These are phyloP conservation scores for Candida maris DNA, from an alignment of 805 yeast species.

Conservation along the genomic window DNA sequence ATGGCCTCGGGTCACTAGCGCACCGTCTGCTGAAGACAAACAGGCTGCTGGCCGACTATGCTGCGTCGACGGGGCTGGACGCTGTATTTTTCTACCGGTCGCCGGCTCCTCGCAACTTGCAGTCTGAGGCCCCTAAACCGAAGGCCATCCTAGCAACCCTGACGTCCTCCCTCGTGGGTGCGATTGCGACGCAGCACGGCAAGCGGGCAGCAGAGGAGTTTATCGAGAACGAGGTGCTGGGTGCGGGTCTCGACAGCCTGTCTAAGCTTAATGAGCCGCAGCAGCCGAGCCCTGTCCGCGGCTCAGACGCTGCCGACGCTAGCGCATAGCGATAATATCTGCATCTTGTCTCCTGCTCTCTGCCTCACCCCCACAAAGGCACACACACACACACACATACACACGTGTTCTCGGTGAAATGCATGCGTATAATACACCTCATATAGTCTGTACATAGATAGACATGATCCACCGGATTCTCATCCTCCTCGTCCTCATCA, in stretches of 20 bases:
- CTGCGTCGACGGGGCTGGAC: constrained; percentile 46
- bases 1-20: constrained; percentile 53
- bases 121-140: constrained; percentile 26
- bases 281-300: too few species aligned
- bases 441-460: constrained; percentile 9
- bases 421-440: constrained; percentile 2
- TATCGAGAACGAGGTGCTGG: constrained; percentile 48
- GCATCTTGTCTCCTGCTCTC: too few species aligned
- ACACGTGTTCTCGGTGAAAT: too few species aligned
- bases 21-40: constrained; percentile 52
- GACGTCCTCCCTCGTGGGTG: constrained; percentile 58
- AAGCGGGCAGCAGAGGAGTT: constrained; percentile 54
- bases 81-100: constrained; percentile 64
- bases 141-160: constrained; percentile 29
- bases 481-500: too few species aligned
- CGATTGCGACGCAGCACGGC: constrained; percentile 61
- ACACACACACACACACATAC: too few species aligned
- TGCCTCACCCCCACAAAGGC: too few species aligned
- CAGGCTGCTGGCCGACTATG: constrained; percentile 47
- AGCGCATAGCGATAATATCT: too few species aligned
- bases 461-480: constrained; percentile 1
- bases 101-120: constrained; percentile 32
- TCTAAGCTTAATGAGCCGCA: too few species aligned
- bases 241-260: constrained; percentile 1
- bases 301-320: too few species aligned